Conservation (phyloP, 495 filamentous ascomycete genomes). For the Monascus purpureus region DNA sequence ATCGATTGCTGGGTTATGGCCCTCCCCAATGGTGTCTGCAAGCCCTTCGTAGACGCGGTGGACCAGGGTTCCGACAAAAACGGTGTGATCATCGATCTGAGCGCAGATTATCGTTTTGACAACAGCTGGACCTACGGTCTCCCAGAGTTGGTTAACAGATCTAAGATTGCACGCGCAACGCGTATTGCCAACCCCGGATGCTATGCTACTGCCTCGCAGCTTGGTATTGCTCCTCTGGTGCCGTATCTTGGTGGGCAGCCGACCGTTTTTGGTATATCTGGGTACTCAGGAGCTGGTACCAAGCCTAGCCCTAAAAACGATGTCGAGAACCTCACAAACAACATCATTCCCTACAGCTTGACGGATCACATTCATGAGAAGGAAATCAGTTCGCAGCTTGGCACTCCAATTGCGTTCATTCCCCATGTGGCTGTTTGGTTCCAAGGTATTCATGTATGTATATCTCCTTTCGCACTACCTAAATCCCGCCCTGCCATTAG, state of each 20-base stretch:
- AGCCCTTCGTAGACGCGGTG: constrained; percentile 88
- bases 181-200: constrained; percentile 92
- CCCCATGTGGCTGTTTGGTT: constrained; percentile 97
- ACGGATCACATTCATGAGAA: constrained; percentile 94
- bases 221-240: constrained; percentile 76
- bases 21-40: constrained; percentile 91
- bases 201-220: constrained; percentile 92
- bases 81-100: constrained; percentile 82
- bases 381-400: constrained; percentile 73
- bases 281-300: constrained; percentile 92
- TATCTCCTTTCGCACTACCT: neutral
- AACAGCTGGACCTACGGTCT: constrained; percentile 88
- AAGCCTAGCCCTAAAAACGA: constrained; percentile 96
- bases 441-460: constrained; percentile 67
- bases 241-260: constrained; percentile 67
- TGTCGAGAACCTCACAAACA: constrained; percentile 71
- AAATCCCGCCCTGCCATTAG: neutral
- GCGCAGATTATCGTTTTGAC: constrained; percentile 91
- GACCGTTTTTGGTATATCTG: constrained; percentile 83
- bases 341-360: constrained; percentile 84
- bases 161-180: constrained; percentile 65
- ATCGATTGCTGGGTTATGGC: constrained; percentile 99
- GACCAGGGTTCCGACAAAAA: constrained; percentile 56
- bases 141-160: constrained; percentile 70
- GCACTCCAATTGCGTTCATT: constrained; percentile 67